Evolutionary conservation across 2,329 filamentous ascomycete genomes (phyloP).

Genomic region (Pyrenophora tritici-repentis): DNA sequence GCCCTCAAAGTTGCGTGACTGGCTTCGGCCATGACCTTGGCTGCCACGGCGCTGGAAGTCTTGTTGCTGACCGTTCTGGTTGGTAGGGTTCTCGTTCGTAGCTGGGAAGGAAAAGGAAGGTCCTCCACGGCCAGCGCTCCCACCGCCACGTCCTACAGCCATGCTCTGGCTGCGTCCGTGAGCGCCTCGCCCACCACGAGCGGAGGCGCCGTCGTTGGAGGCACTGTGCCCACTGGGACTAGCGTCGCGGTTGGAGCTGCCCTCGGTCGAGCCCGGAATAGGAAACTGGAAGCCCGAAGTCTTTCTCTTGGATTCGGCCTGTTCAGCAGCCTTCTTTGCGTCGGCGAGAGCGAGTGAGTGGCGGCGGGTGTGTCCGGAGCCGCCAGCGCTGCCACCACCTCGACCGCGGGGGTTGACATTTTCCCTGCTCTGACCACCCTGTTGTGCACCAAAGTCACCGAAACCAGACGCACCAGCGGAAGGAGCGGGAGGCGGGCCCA

Average conservation of each 20-base stretch:
- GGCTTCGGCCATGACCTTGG: slow-evolving; percentile 77
- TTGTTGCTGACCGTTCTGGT: slow-evolving; percentile 51
- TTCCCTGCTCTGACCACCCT: slow-evolving; percentile 64
- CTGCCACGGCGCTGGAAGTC: slow-evolving; percentile 80
- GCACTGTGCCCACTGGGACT: slow-evolving; percentile 58
- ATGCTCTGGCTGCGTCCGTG: slow-evolving; percentile 86
- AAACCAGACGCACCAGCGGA: slow-evolving; percentile 87
- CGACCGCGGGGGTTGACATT: slow-evolving; percentile 73
- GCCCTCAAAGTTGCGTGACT: slow-evolving; percentile 93
- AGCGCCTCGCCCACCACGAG: slow-evolving; percentile 58
- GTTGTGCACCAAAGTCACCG: slow-evolving; percentile 74
- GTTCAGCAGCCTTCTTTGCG: slow-evolving; percentile 94
- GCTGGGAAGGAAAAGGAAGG: slow-evolving; percentile 73
- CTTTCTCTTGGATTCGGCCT: slow-evolving; percentile 95
- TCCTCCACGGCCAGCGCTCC: slow-evolving; percentile 64
- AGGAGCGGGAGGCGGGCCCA: slow-evolving; percentile 90
- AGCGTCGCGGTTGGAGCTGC: slow-evolving; percentile 58
- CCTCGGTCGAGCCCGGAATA: slow-evolving; percentile 66
- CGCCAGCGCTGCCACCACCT: slow-evolving; percentile 69
- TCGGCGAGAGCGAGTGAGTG: slow-evolving; percentile 94
- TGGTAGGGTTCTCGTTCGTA: slow-evolving; percentile 55
- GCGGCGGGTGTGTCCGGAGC: slow-evolving; percentile 81
- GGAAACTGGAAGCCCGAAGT: slow-evolving; percentile 96
- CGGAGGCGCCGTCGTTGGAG: slow-evolving; percentile 36
- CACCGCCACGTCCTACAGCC: slow-evolving; percentile 73